phyloP scores from a whole-genome alignment of 2,329 filamentous ascomycete species.

The Pestalotiopsis fici region DNA sequence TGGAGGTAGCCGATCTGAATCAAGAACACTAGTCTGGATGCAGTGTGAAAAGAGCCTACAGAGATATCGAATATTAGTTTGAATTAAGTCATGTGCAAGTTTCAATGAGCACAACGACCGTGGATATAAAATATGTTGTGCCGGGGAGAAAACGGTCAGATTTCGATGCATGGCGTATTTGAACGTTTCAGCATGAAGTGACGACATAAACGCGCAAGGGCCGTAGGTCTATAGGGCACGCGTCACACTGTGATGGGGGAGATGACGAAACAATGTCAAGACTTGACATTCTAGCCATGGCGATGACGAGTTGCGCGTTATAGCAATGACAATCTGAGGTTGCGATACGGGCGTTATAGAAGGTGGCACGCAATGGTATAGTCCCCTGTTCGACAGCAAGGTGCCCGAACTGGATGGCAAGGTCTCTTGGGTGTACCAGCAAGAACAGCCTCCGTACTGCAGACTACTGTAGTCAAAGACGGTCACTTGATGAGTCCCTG shows the following conservation, averaged over 20 bases:
- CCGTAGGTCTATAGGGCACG: neutral
- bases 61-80: conserved; percentile 9
- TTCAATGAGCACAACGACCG: conserved; percentile 17
- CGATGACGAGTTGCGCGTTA: neutral
- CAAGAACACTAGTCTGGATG: conserved; percentile 58
- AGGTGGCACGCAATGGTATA: neutral
- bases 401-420: neutral
- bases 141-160: conserved; percentile 16
- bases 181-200: neutral
- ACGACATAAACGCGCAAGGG: neutral
- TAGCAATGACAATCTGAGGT: neutral
- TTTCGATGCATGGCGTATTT: neutral
- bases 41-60: conserved; percentile 60
- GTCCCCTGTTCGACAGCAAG: neutral
- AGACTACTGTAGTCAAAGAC: neutral
- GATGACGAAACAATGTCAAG: neutral
- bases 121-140: conserved; percentile 10
- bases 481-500: neutral
- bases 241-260: neutral
- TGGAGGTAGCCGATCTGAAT: conserved; percentile 64
- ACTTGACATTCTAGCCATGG: neutral
- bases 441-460: neutral
- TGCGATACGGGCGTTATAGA: neutral
- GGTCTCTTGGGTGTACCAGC: neutral
- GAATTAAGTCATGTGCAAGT: neutral